Percentiles rank a stretch among this genome's conserved stretches.
Conservation (phyloP, 176 grass and related monocot genomes). For the Zoysia japonica region DNA sequence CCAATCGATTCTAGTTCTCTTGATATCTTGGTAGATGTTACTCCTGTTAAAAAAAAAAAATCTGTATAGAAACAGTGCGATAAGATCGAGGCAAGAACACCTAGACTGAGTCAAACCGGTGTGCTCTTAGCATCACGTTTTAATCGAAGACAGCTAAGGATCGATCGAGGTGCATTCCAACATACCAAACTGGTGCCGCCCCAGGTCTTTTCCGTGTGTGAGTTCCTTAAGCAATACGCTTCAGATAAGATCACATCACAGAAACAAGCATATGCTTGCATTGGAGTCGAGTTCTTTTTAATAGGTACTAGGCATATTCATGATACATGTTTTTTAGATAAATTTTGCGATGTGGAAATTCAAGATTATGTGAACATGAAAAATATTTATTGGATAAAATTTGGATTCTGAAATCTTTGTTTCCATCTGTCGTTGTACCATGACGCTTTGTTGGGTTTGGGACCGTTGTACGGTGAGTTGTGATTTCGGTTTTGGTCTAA, state of each 20-base stretch:
- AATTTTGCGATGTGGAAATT: neutral
- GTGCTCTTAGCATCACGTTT: neutral
- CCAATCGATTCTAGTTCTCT: neutral
- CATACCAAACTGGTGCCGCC: neutral
- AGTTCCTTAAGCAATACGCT: neutral
- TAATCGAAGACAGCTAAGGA: constrained; percentile 26
- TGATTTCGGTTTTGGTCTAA: constrained; percentile 25
- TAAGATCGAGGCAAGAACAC: neutral
- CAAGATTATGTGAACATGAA: neutral
- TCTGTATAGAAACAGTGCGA: neutral
- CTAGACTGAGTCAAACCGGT: constrained; percentile 7
- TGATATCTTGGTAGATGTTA: neutral
- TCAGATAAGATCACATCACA: neutral
- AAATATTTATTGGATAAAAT: neutral
- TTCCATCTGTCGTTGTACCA: constrained; percentile 14
- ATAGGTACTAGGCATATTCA: neutral
- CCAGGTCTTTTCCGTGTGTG: neutral
- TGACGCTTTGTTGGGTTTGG: neutral
- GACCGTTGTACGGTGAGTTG: neutral
- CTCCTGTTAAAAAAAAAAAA: neutral
- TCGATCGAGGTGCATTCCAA: neutral
- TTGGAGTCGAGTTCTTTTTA: neutral
- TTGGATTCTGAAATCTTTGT: neutral
- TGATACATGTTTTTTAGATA: no score
- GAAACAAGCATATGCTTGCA: neutral